These are phyloP conservation scores for Strobilomyces confusus DNA, from an alignment of 768 basidiomycete genomes.

Conservation along the genomic window DNA sequence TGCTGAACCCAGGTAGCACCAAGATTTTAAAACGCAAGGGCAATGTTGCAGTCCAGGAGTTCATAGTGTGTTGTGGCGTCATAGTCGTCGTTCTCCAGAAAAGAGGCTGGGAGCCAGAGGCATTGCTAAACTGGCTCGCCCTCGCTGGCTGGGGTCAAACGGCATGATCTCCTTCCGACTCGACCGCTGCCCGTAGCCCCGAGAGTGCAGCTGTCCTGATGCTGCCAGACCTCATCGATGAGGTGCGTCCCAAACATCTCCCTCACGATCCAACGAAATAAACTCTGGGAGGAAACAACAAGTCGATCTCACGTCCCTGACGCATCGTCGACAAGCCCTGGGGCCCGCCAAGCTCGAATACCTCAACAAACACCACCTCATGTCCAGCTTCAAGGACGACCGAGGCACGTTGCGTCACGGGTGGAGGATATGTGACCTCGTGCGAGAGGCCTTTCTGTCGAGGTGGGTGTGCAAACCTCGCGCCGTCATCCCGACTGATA, in stretches of 20 bases:
- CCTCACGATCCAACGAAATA: background rate
- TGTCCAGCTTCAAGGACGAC: constrained; percentile 47
- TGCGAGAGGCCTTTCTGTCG: constrained; percentile 55
- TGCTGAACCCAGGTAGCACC: constrained; percentile 84
- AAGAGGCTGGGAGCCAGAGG: constrained; percentile 86
- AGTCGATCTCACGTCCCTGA: constrained; percentile 76
- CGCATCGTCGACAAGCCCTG: constrained; percentile 79
- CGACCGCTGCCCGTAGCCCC: constrained; percentile 41
- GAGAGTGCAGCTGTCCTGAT: constrained; percentile 64
- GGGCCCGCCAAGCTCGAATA: constrained; percentile 78
- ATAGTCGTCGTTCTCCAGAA: constrained; percentile 41
- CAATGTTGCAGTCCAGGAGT: constrained; percentile 82
- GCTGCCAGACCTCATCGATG: constrained; percentile 58
- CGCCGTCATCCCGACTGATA: too few species aligned
- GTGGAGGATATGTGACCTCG: constrained; percentile 44
- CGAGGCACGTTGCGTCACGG: constrained; percentile 54
- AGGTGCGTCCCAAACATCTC: constrained; percentile 37
- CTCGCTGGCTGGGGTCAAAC: constrained; percentile 87
- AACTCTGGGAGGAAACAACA: constrained; percentile 25
- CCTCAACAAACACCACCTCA: constrained; percentile 84
- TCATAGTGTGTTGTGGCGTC: constrained; percentile 55
- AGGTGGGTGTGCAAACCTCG: too few species aligned
- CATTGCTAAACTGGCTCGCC: constrained; percentile 90
- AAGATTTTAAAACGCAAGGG: constrained; percentile 96
- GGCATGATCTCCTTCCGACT: constrained; percentile 31